A percentile compares a stretch with the other conserved stretches of the same genome.
Evolutionary conservation across 805 yeast genomes (phyloP).

Genomic region (Cyberlindnera meyerae): DNA sequence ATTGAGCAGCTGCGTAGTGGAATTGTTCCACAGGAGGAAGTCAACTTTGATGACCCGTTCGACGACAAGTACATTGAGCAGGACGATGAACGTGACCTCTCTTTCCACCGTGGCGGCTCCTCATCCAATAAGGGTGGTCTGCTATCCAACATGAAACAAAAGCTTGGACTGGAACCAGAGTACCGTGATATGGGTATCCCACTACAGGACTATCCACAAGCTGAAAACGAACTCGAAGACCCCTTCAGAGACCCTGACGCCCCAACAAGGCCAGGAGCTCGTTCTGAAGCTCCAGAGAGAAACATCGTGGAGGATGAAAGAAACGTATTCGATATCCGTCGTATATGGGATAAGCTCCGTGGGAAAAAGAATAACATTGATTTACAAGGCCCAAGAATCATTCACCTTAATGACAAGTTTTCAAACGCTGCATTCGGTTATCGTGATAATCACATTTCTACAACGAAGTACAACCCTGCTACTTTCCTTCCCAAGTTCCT

Average conservation of each 20-base stretch:
- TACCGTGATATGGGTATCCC: slow-evolving; percentile 27
- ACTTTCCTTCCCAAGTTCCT: slow-evolving; percentile 93
- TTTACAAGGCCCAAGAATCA: slow-evolving; percentile 52
- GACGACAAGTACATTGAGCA: slow-evolving; percentile 32
- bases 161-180: slow-evolving; percentile 19
- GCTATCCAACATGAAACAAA: slow-evolving; percentile 20
- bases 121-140: slow-evolving; percentile 10
- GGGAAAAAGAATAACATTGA: slow-evolving; percentile 19
- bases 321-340: slow-evolving; percentile 33
- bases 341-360: slow-evolving; percentile 34
- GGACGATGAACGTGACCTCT: slow-evolving; percentile 27
- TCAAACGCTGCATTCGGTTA: slow-evolving; percentile 54
- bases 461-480: slow-evolving; percentile 90
- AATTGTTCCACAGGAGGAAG: slow-evolving; percentile 29
- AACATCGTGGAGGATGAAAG: slow-evolving; percentile 29
- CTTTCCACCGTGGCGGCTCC: slow-evolving; percentile 1
- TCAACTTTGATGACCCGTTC: slow-evolving; percentile 30
- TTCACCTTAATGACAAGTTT: slow-evolving; percentile 58
- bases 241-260: slow-evolving; percentile 25
- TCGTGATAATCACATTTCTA: slow-evolving; percentile 81
- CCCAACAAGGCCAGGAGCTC: slow-evolving; percentile 11
- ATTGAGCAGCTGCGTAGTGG: slow-evolving; percentile 24
- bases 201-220: slow-evolving; percentile 17
- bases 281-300: slow-evolving; percentile 17
- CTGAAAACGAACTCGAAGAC: slow-evolving; percentile 6